A percentile compares a stretch with the other conserved stretches of the same genome.
Conservation (phyloP, 768 basidiomycete genomes). For the Phylloporus rhodoxanthus region DNA sequence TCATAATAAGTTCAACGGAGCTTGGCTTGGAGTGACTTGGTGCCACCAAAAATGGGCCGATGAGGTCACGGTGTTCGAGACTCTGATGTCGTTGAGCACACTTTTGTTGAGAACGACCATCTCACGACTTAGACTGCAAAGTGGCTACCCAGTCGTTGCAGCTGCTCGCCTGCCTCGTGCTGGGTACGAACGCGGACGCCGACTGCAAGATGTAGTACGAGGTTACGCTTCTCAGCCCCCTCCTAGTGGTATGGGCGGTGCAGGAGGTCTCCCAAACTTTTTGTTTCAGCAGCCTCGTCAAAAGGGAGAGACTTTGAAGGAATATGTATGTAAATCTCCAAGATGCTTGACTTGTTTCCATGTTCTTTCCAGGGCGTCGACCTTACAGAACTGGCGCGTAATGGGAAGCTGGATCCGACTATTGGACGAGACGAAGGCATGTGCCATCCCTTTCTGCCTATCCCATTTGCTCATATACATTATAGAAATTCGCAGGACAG, state of each 20-base stretch:
- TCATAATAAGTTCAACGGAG: too few species aligned
- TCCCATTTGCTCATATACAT: not conserved
- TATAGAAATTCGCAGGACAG: constrained; percentile 78
- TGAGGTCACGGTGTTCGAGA: too few species aligned
- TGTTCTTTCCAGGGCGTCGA: constrained; percentile 57
- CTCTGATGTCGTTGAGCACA: too few species aligned
- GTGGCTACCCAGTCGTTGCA: too few species aligned
- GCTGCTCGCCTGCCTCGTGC: not conserved
- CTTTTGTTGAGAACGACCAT: too few species aligned
- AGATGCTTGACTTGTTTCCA: constrained; percentile 9
- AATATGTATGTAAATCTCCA: constrained; percentile 59
- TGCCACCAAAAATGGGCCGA: too few species aligned
- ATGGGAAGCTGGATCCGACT: constrained; percentile 84
- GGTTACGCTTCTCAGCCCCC: constrained; percentile 47
- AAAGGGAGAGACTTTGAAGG: constrained; percentile 83
- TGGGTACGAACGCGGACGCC: not conserved
- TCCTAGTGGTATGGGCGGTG: constrained; percentile 31
- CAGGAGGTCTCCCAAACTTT: constrained; percentile 49
- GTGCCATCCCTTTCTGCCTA: not conserved
- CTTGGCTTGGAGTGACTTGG: too few species aligned
- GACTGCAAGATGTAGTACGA: constrained; percentile 19
- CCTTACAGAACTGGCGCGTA: constrained; percentile 73
- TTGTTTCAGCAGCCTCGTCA: constrained; percentile 52
- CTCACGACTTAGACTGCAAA: too few species aligned
- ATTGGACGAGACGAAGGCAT: constrained; percentile 84